Evolutionary conservation across 495 filamentous ascomycete genomes (phyloP), one percentile per base, ranked within the genome.

Genomic region (Penicillium bialowiezense): DNA sequence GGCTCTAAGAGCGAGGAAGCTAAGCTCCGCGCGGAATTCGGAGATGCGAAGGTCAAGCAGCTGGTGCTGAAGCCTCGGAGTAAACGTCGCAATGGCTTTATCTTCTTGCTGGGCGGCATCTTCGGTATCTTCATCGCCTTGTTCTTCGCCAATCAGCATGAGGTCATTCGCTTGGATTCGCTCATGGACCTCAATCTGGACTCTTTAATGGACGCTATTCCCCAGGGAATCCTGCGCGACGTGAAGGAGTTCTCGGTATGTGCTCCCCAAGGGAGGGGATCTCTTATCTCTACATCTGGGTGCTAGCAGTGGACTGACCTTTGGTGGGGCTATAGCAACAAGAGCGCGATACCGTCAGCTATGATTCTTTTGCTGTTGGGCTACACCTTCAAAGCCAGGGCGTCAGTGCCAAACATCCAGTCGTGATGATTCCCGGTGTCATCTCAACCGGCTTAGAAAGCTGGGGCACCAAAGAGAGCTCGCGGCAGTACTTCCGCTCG

Each of bases 391-490:
- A 83, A 29, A 75, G 85, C n/a, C 85, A 96, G 67, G 93, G 93
- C 3, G 69, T 97, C 13, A 58, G 73, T n/a, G 91, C 86, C 6
- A 77, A 86, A 46, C 89, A 96, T 61, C 91, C 93, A 7, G 86
- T 97, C 37, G 85, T 98, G 54, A 96, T 98, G 91, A 84, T 97
- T 35, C 93, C 93, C 7, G 93, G 93, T 0, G 95, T 97, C 7
- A 97, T 97, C 52, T 97, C 93, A 2, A 98, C 93, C 0, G 95
- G 95, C 5, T 75, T 98, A 6, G 93, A 98, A 70, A 93, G 88
- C 52, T 98, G 93, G 93, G 90, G 95, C 15, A 97, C 91, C 0
- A 83, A 84, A 10, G 82, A 85, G 54, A 68, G 69, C 29, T 95
- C 90, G 14, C 78, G 88, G 7, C 90, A 85, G 42, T 98, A 97